Evolutionary conservation across 495 filamentous ascomycete species (phyloP), one percentile per base, ranked within the genome.

Genomic region (Trichoderma gamsii): DNA sequence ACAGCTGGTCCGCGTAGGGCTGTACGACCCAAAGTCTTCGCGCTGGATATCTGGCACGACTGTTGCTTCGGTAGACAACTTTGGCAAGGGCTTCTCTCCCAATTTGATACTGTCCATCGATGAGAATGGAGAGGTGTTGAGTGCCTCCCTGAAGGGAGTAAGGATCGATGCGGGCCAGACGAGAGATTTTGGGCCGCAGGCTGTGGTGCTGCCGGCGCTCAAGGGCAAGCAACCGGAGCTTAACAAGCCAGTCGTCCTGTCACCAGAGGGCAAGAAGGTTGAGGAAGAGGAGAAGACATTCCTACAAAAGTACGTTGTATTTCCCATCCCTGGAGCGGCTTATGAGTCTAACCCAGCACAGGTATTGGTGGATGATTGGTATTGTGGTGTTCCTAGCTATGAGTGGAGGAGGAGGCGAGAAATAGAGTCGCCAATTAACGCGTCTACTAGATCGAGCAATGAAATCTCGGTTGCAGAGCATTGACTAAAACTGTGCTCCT

Each of bases 181-280:
- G 69, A 73, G 84, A 46, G 83, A 85, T 69, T 86, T 86, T 74
- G 79, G 84, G 51, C 81, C 85, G 38, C 81, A 82, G 73, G 86
- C 84, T 3, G 74, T 79, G 68, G 75, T 90, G 25, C 70, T 82
- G 41, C 73, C 73, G n/a, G 73, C 76, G n/a, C 74, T 63, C 59
- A 71, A 66, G 2, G 88, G 86, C 12, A 81, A 80, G 71, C 78
- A 83, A 72, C 86, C 87, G 1, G 78, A 79, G 66, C 75, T 90
- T 70, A 90, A 90, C 71, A 87, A 82, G 73, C 87, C 89, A 2
- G 78, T 91, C 4, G 85, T 90, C 52, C 71, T 91, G 68, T 82
- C 78, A 68, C 73, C 82, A 0, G 85, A 90, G 71, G 89, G 89
- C 12, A 87, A 81, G 76, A 79, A 77, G 66, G 80, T 80, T 25